These are phyloP conservation scores for Solanum medicagineum DNA, from an alignment of 257 asterid genomes.

Conservation along the genomic window DNA sequence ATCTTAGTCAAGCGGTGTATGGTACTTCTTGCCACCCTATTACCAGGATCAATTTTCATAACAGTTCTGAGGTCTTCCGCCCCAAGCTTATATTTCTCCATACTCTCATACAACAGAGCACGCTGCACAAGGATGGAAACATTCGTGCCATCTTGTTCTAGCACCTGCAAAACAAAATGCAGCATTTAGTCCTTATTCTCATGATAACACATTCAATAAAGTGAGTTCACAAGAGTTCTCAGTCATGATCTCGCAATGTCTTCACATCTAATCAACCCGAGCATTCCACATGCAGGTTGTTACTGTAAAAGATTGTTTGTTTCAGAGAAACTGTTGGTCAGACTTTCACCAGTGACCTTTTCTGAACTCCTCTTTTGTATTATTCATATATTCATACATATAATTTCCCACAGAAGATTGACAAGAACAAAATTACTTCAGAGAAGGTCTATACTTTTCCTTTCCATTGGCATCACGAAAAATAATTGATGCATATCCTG, in stretches of 20 bases:
- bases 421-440: neutral
- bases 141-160: constrained; percentile 43
- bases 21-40: constrained; percentile 85
- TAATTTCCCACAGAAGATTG: neutral
- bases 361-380: neutral
- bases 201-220: neutral
- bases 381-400: neutral
- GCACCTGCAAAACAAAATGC: constrained; percentile 42
- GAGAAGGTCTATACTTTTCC: neutral
- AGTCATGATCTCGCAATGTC: neutral
- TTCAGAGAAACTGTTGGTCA: neutral
- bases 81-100: constrained; percentile 97
- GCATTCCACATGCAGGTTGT: neutral
- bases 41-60: constrained; percentile 81
- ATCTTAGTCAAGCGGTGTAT: constrained; percentile 75
- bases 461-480: neutral
- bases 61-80: constrained; percentile 96
- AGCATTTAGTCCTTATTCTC: constrained; percentile 1
- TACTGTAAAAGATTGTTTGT: neutral
- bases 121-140: constrained; percentile 78
- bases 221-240: neutral
- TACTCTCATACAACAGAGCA: constrained; percentile 88
- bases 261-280: neutral
- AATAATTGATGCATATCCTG: neutral
- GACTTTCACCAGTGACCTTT: neutral